phyloP scores from a whole-genome alignment of 139 green algal species.

The Closterium sp. region DNA sequence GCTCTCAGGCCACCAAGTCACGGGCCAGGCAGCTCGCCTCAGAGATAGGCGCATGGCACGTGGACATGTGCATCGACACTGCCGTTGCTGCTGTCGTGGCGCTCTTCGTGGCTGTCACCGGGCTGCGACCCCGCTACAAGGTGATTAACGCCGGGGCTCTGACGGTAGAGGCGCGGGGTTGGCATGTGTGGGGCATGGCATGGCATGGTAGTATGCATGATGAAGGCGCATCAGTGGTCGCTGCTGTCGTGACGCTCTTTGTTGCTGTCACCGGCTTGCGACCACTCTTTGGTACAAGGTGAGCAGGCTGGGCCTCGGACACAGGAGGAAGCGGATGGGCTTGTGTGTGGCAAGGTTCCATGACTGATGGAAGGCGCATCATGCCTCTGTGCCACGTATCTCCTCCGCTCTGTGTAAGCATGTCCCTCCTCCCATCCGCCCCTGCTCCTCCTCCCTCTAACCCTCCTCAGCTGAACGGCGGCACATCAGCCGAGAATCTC shows the following conservation, averaged over 20 bases:
- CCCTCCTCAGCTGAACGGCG: slow-evolving; percentile 66
- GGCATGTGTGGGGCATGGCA: too few relatives aligned
- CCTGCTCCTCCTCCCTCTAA: neutral
- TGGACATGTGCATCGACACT: slow-evolving; percentile 80
- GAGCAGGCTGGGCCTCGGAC: too few relatives aligned
- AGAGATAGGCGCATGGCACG: slow-evolving; percentile 83
- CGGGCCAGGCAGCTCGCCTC: slow-evolving; percentile 57
- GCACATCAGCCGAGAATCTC: slow-evolving; percentile 82
- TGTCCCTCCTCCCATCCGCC: neutral
- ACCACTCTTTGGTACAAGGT: slow-evolving; percentile 76
- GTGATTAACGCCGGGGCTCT: too few relatives aligned
- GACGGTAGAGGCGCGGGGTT: too few relatives aligned
- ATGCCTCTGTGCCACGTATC: too few relatives aligned
- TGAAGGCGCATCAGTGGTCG: slow-evolving; percentile 62
- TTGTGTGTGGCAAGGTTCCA: too few relatives aligned
- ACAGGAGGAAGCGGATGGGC: too few relatives aligned
- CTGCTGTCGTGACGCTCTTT: slow-evolving; percentile 75
- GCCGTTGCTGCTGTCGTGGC: slow-evolving; percentile 69
- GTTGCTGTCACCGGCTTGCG: slow-evolving; percentile 68
- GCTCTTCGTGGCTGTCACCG: slow-evolving; percentile 77
- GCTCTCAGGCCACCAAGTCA: slow-evolving; percentile 38
- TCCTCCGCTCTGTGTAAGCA: neutral
- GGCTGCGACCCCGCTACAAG: slow-evolving; percentile 74
- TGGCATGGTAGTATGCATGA: too few relatives aligned
- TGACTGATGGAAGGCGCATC: too few relatives aligned